Percentiles rank a stretch among this genome's conserved stretches.
Evolutionary conservation across 306 rosid genomes (phyloP).

Genomic region (Ammopiptanthus mongolicus): DNA sequence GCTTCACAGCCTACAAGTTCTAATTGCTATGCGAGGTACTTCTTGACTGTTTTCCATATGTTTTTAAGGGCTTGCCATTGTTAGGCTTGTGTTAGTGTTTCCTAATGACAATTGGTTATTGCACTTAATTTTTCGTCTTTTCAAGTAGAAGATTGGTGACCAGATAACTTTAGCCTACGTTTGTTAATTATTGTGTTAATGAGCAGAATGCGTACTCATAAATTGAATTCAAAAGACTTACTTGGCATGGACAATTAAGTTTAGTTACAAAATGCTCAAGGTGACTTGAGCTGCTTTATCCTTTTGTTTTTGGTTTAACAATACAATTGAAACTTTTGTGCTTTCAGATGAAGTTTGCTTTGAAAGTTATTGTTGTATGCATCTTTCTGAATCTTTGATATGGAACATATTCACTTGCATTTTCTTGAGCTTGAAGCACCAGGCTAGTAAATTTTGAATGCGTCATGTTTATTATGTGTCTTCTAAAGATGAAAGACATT

Average conservation of each 20-base stretch:
- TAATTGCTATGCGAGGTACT: constrained; percentile 80
- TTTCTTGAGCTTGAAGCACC: not conserved
- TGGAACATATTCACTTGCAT: not conserved
- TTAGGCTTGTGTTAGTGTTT: constrained; percentile 9
- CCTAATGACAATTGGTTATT: not conserved
- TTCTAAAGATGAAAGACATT: not conserved
- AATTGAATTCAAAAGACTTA: not conserved
- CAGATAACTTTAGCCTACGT: not conserved
- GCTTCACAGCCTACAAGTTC: constrained; percentile 75
- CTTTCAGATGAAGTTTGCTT: not conserved
- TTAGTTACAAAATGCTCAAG: constrained; percentile 3
- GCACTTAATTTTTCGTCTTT: not conserved
- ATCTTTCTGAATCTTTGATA: not conserved
- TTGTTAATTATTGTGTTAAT: not conserved
- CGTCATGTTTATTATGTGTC: not conserved
- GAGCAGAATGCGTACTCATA: not conserved
- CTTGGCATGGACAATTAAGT: not conserved
- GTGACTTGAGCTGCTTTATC: not conserved
- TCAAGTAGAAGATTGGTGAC: not conserved
- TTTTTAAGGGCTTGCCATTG: not conserved
- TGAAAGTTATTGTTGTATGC: not conserved
- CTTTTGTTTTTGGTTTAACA: not conserved
- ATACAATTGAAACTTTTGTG: not conserved
- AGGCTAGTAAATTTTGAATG: not conserved
- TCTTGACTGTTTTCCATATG: not conserved